Percentiles rank a stretch among this genome's conserved stretches.
Conservation (phyloP, 148 eudicot species). For the Rhododendron vialii region DNA sequence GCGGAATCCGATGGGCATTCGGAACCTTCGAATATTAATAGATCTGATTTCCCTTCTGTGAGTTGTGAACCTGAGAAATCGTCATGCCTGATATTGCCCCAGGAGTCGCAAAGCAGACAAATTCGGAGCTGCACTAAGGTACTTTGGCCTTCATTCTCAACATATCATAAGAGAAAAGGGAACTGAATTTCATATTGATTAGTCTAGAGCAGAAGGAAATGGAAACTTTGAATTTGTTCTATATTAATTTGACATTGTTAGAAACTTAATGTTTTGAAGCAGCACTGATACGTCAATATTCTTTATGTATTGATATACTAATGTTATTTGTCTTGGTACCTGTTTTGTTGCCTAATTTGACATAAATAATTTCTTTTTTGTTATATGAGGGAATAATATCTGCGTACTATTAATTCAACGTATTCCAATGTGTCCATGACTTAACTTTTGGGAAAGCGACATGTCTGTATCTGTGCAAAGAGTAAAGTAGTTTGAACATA, state of each 20-base stretch:
- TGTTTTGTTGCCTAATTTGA: not conserved
- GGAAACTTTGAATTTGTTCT: not conserved
- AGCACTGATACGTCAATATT: not conserved
- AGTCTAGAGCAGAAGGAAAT: not conserved
- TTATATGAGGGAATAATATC: not conserved
- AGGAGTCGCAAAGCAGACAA: conserved; percentile 68
- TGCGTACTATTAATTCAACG: not conserved
- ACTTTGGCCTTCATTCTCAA: conserved; percentile 4
- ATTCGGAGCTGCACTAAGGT: conserved; percentile 92
- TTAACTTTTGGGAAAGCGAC: not conserved
- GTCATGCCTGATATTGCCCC: conserved; percentile 49
- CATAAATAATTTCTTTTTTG: not conserved
- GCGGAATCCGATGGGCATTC: conserved; percentile 57
- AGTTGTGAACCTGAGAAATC: conserved; percentile 60
- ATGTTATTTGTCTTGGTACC: not conserved
- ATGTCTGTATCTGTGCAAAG: not conserved
- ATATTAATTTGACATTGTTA: not conserved
- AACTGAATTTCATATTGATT: not conserved
- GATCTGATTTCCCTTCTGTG: conserved; percentile 52
- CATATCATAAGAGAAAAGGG: not conserved
- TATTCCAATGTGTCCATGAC: not conserved
- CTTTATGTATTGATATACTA: not conserved
- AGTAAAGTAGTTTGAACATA: not conserved
- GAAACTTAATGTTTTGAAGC: not conserved
- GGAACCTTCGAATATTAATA: conserved; percentile 52